Percentiles rank a stretch among this genome's conserved stretches.
These are phyloP conservation scores for Amanita molliuscula DNA, from an alignment of 768 basidiomycete species.

Conservation along the genomic window DNA sequence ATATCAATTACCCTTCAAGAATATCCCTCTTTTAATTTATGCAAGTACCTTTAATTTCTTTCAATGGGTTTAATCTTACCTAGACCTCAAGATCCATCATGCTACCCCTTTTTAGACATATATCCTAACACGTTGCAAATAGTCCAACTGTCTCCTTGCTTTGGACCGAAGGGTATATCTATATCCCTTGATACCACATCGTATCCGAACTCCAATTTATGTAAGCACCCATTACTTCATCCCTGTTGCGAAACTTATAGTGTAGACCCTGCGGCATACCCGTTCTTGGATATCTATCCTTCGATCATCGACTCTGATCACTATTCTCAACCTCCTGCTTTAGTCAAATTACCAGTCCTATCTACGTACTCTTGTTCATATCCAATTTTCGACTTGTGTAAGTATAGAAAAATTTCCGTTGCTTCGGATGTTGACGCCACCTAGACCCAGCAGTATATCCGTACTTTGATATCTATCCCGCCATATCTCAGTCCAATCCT, in stretches of 20 bases:
- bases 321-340: slow-evolving; percentile 1
- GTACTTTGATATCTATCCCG: slow-evolving; percentile 16
- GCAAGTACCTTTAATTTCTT: slow-evolving; percentile 10
- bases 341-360: not conserved
- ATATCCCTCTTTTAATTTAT: slow-evolving; percentile 25
- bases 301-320: not conserved
- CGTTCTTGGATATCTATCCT: slow-evolving; percentile 7
- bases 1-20: slow-evolving; percentile 8
- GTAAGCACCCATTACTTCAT: slow-evolving; percentile 10
- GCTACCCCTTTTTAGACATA: slow-evolving; percentile 32
- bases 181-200: not conserved
- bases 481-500: not conserved
- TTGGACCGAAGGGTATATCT: not conserved
- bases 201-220: slow-evolving; percentile 24
- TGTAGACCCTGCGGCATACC: not conserved
- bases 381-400: slow-evolving; percentile 28
- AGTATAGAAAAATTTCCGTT: not conserved
- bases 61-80: not conserved
- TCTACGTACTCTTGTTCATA: slow-evolving; percentile 11
- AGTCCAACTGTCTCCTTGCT: slow-evolving; percentile 16
- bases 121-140: slow-evolving; percentile 23
- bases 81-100: slow-evolving; percentile 12
- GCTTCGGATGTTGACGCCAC: not conserved
- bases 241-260: not conserved
- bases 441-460: slow-evolving; percentile 12